Percentiles rank a stretch among this genome's conserved stretches.
These are phyloP conservation scores for Prunus davidiana DNA, from an alignment of 306 rosid species.

Conservation along the genomic window DNA sequence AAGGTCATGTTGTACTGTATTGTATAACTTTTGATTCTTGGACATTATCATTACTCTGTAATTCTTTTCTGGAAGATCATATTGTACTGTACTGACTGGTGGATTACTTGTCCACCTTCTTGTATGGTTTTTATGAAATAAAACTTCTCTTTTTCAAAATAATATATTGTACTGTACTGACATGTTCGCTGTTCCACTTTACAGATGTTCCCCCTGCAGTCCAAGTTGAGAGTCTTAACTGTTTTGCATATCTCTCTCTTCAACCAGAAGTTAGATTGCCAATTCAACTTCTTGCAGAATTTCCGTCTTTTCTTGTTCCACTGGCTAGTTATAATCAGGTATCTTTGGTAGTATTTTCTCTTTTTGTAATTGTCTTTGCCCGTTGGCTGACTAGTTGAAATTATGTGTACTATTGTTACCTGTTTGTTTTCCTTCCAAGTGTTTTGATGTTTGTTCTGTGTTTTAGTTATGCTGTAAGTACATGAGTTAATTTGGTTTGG, in stretches of 20 bases:
- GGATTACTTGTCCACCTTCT: too few relatives aligned
- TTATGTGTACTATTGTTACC: not conserved
- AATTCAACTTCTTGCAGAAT: conserved; percentile 60
- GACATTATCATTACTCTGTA: not conserved
- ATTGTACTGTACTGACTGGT: not conserved
- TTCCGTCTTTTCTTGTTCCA: conserved; percentile 82
- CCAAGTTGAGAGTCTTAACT: conserved; percentile 80
- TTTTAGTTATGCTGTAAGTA: conserved; percentile 2
- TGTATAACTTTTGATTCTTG: not conserved
- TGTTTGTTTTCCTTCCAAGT: conserved; percentile 3
- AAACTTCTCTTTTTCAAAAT: too few relatives aligned
- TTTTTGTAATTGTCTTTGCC: not conserved
- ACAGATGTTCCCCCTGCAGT: conserved; percentile 73
- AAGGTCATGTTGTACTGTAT: too few relatives aligned
- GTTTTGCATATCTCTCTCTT: conserved; percentile 62
- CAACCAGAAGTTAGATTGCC: conserved; percentile 53
- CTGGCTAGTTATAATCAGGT: conserved; percentile 69
- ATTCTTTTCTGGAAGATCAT: not conserved
- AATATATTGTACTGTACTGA: not conserved
- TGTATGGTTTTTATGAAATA: too few relatives aligned
- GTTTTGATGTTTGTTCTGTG: not conserved
- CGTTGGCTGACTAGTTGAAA: conserved; percentile 14
- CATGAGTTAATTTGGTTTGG: conserved; percentile 10
- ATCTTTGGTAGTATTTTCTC: not conserved
- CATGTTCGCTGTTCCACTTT: conserved; percentile 24